A percentile compares a stretch with the other conserved stretches of the same genome.
Evolutionary conservation across 192 early-diverging fungal species (phyloP).

Genomic region (Coemansia sp.): DNA sequence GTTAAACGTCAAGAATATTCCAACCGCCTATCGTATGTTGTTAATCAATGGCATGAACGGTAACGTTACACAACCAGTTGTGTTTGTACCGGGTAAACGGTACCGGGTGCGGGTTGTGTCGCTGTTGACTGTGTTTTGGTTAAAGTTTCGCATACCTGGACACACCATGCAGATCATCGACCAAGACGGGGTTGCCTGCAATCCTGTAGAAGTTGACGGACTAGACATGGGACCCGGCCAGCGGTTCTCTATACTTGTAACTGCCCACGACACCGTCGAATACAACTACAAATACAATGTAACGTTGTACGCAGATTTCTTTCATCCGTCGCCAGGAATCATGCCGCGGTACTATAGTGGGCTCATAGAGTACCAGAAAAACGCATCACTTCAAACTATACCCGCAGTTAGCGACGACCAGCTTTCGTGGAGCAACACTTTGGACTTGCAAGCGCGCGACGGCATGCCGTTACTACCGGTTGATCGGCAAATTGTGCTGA

Average conservation of each 20-base stretch:
- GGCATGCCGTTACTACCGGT: neutral
- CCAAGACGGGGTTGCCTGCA: slow-evolving; percentile 68
- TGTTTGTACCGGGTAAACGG: slow-evolving; percentile 67
- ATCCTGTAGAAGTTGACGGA: slow-evolving; percentile 54
- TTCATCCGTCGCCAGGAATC: slow-evolving; percentile 51
- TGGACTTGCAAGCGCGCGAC: slow-evolving; percentile 1
- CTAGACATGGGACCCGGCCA: slow-evolving; percentile 70
- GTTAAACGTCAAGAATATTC: neutral
- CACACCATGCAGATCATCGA: slow-evolving; percentile 81
- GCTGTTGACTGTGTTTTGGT: slow-evolving; percentile 65
- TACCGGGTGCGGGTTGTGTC: slow-evolving; percentile 77
- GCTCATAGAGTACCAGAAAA: slow-evolving; percentile 11
- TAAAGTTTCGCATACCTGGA: slow-evolving; percentile 70
- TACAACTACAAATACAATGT: slow-evolving; percentile 66
- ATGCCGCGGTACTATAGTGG: slow-evolving; percentile 38
- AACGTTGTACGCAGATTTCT: slow-evolving; percentile 66
- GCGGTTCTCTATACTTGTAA: slow-evolving; percentile 76
- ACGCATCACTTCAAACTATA: neutral
- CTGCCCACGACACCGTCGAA: slow-evolving; percentile 54
- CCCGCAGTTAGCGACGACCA: neutral
- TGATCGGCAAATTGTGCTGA: neutral
- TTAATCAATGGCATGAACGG: slow-evolving; percentile 51
- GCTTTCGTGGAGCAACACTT: slow-evolving; percentile 6
- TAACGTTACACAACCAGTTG: slow-evolving; percentile 38
- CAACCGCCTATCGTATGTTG: neutral